A percentile compares a stretch with the other conserved stretches of the same genome.
phyloP scores from a whole-genome alignment of 2,329 filamentous ascomycete species.

The Neonectria faginata region DNA sequence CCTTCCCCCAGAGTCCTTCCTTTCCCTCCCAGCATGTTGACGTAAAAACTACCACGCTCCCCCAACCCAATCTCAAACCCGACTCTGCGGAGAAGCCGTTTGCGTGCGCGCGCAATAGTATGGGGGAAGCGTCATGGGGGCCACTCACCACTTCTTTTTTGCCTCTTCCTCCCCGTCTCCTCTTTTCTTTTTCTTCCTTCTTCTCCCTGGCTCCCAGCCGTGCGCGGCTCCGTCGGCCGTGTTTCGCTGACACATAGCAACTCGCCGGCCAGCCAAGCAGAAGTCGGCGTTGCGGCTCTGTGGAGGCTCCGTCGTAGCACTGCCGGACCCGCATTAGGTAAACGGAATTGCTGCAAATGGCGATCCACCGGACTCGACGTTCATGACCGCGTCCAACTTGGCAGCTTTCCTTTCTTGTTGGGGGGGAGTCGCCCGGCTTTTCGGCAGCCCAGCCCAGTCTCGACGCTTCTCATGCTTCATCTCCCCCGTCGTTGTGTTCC shows the following conservation, averaged over 20 bases:
- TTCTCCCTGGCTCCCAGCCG: conserved; percentile 2
- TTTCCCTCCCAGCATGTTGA: conserved; percentile 21
- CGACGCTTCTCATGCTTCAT: not conserved
- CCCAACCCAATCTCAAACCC: conserved; percentile 29
- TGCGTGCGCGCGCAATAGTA: not conserved
- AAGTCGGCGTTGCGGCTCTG: conserved; percentile 18
- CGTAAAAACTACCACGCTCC: conserved; percentile 28
- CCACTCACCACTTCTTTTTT: not conserved
- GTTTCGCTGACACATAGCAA: conserved; percentile 30
- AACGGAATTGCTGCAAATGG: conserved; percentile 7
- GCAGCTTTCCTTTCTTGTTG: too few species aligned
- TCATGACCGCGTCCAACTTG: too few species aligned
- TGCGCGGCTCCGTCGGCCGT: conserved; percentile 17
- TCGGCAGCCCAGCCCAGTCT: not conserved
- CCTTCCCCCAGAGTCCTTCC: not conserved
- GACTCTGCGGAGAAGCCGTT: conserved; percentile 15
- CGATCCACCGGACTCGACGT: conserved; percentile 11
- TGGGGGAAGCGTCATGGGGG: not conserved
- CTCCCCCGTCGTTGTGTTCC: not conserved
- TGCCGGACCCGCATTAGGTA: conserved; percentile 31
- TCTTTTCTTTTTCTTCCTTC: too few species aligned
- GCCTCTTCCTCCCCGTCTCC: conserved; percentile 1
- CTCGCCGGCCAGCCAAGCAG: conserved; percentile 25
- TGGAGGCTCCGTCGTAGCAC: conserved; percentile 23
- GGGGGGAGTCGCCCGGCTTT: conserved; percentile 7